phyloP scores from a whole-genome alignment of 2,329 filamentous ascomycete genomes.

The Botryosphaeria dothidea region DNA sequence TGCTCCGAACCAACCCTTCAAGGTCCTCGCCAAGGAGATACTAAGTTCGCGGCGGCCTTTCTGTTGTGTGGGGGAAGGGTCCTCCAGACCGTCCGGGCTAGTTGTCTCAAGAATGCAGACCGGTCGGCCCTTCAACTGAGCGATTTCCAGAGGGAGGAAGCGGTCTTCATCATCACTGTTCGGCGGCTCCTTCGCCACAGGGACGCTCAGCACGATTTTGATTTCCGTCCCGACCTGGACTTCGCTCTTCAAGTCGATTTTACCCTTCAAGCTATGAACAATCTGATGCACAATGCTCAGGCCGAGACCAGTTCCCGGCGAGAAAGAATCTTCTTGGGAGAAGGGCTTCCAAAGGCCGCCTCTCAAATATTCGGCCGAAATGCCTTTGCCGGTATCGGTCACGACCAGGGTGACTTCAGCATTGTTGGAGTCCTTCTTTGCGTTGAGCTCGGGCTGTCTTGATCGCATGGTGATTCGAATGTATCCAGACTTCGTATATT shows the following conservation, averaged over 20 bases:
- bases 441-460: not conserved
- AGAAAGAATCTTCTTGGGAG: slow-evolving; percentile 22
- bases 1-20: slow-evolving; percentile 22
- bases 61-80: not conserved
- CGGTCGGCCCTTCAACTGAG: slow-evolving; percentile 20
- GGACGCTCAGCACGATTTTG: slow-evolving; percentile 14
- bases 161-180: not conserved
- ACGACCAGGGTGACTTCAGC: slow-evolving; percentile 21
- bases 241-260: slow-evolving; percentile 19
- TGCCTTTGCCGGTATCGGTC: slow-evolving; percentile 23
- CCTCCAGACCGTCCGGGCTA: not conserved
- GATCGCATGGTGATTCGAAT: slow-evolving; percentile 9
- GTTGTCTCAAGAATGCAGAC: slow-evolving; percentile 31
- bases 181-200: not conserved
- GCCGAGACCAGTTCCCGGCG: slow-evolving; percentile 23
- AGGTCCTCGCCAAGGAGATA: slow-evolving; percentile 25
- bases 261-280: slow-evolving; percentile 16
- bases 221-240: slow-evolving; percentile 21
- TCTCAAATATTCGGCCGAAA: slow-evolving; percentile 20
- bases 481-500: slow-evolving; percentile 52
- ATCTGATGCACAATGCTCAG: slow-evolving; percentile 23
- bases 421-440: slow-evolving; percentile 27
- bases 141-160: not conserved
- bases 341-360: slow-evolving; percentile 21
- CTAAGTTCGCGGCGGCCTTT: slow-evolving; percentile 21